Percentiles rank a stretch among this genome's conserved stretches.
Conservation (phyloP, 345 rosid genomes). For the Eucalyptus curtisii region DNA sequence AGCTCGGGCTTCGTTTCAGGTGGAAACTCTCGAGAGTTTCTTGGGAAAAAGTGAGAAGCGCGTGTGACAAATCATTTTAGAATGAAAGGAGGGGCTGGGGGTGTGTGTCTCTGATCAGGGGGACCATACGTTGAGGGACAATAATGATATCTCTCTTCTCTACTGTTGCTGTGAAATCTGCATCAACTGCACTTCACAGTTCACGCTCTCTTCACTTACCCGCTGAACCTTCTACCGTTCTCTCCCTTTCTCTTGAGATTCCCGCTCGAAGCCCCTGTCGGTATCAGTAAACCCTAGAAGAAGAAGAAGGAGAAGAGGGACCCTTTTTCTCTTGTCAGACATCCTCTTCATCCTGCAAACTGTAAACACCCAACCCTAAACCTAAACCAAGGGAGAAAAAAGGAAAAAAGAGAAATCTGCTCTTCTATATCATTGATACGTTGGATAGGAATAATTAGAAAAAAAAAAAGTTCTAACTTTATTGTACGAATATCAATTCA, state of each 20-base stretch:
- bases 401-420: background rate
- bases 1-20: background rate
- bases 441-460: background rate
- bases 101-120: background rate
- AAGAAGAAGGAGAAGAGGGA: background rate
- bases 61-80: background rate
- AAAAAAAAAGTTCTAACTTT: background rate
- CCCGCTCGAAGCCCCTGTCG: background rate
- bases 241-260: background rate
- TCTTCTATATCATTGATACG: background rate
- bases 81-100: background rate
- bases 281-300: background rate
- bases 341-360: background rate
- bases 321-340: background rate
- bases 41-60: background rate
- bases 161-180: background rate
- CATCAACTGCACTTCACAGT: background rate
- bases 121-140: background rate
- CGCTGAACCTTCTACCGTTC: background rate
- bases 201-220: background rate
- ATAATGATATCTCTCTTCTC: background rate
- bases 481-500: background rate
- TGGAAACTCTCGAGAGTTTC: background rate
- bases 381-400: background rate
- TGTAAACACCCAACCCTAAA: background rate